These are phyloP conservation scores for Penicillium lagena DNA, from an alignment of 495 filamentous ascomycete species.

Conservation along the genomic window DNA sequence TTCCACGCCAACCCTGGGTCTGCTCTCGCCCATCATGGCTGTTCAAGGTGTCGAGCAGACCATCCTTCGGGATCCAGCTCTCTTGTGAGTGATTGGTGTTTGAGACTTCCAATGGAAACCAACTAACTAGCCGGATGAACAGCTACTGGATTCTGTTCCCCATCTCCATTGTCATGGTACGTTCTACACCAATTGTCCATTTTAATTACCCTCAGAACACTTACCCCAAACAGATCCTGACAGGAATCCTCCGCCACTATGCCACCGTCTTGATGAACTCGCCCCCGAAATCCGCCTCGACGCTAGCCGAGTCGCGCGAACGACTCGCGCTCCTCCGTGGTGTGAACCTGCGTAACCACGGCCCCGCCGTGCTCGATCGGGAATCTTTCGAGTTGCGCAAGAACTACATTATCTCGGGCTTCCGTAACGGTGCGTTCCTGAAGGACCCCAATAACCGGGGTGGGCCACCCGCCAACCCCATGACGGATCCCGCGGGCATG, in stretches of 20 bases:
- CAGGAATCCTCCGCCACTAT: slow-evolving; percentile 93
- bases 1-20: no score
- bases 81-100: slow-evolving; percentile 60
- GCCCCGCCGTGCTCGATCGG: slow-evolving; percentile 59
- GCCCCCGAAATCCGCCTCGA: slow-evolving; percentile 73
- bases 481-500: slow-evolving; percentile 97
- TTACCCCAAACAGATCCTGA: slow-evolving; percentile 62
- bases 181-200: background rate
- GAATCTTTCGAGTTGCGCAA: slow-evolving; percentile 74
- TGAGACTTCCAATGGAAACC: no score
- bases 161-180: slow-evolving; percentile 94
- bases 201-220: no score
- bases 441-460: slow-evolving; percentile 83
- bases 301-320: slow-evolving; percentile 72
- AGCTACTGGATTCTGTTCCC: slow-evolving; percentile 99
- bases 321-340: slow-evolving; percentile 82
- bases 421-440: slow-evolving; percentile 77
- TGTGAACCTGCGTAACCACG: slow-evolving; percentile 77
- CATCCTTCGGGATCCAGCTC: slow-evolving; percentile 96
- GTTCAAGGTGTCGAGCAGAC: slow-evolving; percentile 76
- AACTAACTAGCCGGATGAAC: slow-evolving; percentile 3
- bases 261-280: slow-evolving; percentile 83
- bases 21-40: slow-evolving; percentile 54
- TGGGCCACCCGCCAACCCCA: slow-evolving; percentile 85
- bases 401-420: slow-evolving; percentile 70